Conservation (phyloP, 176 grass and related monocot species). For the Miscanthus lutarioriparius region DNA sequence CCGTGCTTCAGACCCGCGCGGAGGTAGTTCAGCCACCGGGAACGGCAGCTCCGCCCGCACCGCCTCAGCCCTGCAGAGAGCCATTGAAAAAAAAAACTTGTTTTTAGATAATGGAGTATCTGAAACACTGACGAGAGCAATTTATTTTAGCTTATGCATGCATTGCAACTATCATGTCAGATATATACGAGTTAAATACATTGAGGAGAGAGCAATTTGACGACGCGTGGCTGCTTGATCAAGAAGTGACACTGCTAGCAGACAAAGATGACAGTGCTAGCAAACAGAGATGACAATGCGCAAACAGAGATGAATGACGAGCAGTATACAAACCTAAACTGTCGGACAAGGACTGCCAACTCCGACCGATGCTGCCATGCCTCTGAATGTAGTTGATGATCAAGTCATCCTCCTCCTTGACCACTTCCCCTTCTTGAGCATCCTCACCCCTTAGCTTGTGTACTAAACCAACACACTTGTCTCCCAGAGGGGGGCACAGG, state of each 20-base stretch:
- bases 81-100: not conserved
- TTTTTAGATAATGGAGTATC: not conserved
- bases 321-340: slow-evolving; percentile 34
- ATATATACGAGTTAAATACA: not conserved
- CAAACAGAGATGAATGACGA: not conserved
- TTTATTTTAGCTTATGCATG: not conserved
- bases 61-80: slow-evolving; percentile 39
- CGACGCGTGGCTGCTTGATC: not conserved
- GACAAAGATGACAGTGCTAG: not conserved
- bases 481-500: slow-evolving; percentile 33
- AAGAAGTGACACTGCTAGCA: not conserved
- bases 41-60: slow-evolving; percentile 58
- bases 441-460: not conserved
- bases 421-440: slow-evolving; percentile 52
- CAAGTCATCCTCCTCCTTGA: slow-evolving; percentile 43
- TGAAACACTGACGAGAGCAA: not conserved
- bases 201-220: not conserved
- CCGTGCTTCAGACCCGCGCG: slow-evolving; percentile 55
- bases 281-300: not conserved
- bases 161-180: not conserved
- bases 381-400: slow-evolving; percentile 45
- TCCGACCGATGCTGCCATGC: slow-evolving; percentile 37
- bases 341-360: slow-evolving; percentile 52
- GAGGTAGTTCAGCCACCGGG: slow-evolving; percentile 64
- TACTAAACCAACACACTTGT: slow-evolving; percentile 23